phyloP scores from a whole-genome alignment of 2,329 filamentous ascomycete species.

The Botryotinia narcissicola region DNA sequence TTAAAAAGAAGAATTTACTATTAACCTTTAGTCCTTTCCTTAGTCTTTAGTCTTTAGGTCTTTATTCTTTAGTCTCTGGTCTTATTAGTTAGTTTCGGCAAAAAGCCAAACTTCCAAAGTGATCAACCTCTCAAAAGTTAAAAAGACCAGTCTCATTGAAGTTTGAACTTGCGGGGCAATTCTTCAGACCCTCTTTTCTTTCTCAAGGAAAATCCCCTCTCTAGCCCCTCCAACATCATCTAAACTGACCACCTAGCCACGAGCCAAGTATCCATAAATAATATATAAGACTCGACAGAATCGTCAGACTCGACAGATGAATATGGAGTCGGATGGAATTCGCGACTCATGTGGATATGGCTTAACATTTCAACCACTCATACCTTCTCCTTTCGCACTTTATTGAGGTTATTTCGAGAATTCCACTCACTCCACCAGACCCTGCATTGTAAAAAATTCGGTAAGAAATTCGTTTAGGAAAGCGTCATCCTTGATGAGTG shows the following conservation, averaged over 20 bases:
- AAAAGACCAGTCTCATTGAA: neutral
- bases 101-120: neutral
- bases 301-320: neutral
- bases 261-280: slow-evolving; percentile 6
- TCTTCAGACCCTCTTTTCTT: neutral
- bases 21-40: neutral
- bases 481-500: neutral
- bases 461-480: neutral
- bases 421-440: neutral
- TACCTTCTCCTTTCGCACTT: neutral
- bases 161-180: slow-evolving; percentile 6
- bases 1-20: neutral
- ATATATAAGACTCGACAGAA: neutral
- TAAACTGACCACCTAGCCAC: neutral
- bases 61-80: neutral
- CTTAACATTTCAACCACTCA: neutral
- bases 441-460: slow-evolving; percentile 8
- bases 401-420: slow-evolving; percentile 6
- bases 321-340: neutral
- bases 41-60: too few relatives aligned
- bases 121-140: neutral
- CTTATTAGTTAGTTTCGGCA: neutral
- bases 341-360: slow-evolving; percentile 4
- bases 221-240: neutral
- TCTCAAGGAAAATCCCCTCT: slow-evolving; percentile 13